These are phyloP conservation scores for Phylloporus sp. DNA, from an alignment of 1,284 basidiomycete genomes.

Conservation along the genomic window DNA sequence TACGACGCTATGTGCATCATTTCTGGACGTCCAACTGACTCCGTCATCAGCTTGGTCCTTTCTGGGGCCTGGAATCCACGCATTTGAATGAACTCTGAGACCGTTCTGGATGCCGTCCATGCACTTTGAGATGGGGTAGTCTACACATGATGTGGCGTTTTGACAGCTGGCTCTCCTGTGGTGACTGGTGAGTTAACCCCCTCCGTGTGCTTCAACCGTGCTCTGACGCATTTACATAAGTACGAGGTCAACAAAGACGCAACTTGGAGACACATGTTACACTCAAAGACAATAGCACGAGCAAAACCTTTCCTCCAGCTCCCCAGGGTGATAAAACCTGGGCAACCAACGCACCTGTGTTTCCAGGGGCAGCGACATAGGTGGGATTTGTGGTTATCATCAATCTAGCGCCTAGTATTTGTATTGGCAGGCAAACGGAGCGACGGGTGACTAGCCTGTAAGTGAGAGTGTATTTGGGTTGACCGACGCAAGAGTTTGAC, in stretches of 20 bases:
- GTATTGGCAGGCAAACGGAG: slow-evolving; percentile 56
- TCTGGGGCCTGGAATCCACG: too few relatives aligned
- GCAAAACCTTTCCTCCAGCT: slow-evolving; percentile 65
- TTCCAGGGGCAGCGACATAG: slow-evolving; percentile 57
- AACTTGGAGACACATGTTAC: slow-evolving; percentile 47
- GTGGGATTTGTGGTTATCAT: slow-evolving; percentile 63
- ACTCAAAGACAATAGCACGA: slow-evolving; percentile 65
- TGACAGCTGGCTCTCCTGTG: too few relatives aligned
- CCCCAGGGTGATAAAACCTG: slow-evolving; percentile 55
- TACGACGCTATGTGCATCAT: too few relatives aligned
- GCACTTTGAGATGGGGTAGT: too few relatives aligned
- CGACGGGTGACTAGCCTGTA: slow-evolving; percentile 58
- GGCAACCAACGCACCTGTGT: slow-evolving; percentile 56
- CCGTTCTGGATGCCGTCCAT: too few relatives aligned
- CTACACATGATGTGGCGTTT: too few relatives aligned
- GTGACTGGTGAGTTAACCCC: too few relatives aligned
- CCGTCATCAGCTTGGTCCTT: too few relatives aligned
- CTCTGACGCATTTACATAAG: background rate
- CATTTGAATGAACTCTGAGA: too few relatives aligned
- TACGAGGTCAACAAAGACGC: background rate
- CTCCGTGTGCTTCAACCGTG: too few relatives aligned
- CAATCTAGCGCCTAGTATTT: slow-evolving; percentile 60
- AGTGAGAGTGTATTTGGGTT: slow-evolving; percentile 47
- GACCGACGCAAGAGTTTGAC: slow-evolving; percentile 56
- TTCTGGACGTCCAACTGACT: too few relatives aligned